A percentile compares a stretch with the other conserved stretches of the same genome.
phyloP scores from a whole-genome alignment of 2,329 filamentous ascomycete species.

The Penicillium sp. region DNA sequence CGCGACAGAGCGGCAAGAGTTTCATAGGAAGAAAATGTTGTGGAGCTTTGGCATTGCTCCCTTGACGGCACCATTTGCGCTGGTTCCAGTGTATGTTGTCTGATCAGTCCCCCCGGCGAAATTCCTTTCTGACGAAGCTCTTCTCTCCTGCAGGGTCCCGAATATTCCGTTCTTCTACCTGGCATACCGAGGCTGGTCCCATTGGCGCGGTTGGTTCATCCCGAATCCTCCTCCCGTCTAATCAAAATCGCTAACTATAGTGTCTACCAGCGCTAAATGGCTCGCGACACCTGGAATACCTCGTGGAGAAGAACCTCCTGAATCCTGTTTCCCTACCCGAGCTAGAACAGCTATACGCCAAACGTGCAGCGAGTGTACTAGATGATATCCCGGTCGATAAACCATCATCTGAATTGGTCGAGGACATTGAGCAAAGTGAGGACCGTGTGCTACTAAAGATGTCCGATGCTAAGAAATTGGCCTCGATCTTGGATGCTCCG shows the following conservation, averaged over 20 bases:
- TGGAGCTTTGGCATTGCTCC: slow-evolving; percentile 86
- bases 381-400: slow-evolving; percentile 37
- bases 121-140: slow-evolving; percentile 16
- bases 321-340: slow-evolving; percentile 67
- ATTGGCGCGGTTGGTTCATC: slow-evolving; percentile 70
- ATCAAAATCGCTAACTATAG: slow-evolving; percentile 24
- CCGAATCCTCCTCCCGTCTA: not conserved
- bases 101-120: not conserved
- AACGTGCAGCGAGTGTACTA: slow-evolving; percentile 43
- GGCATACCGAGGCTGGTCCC: slow-evolving; percentile 85
- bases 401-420: slow-evolving; percentile 39
- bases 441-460: slow-evolving; percentile 54
- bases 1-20: slow-evolving; percentile 77
- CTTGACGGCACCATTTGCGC: slow-evolving; percentile 77
- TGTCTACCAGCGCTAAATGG: slow-evolving; percentile 70
- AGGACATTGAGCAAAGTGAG: slow-evolving; percentile 47
- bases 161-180: slow-evolving; percentile 98
- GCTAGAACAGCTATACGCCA: slow-evolving; percentile 76
- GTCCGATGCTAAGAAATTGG: slow-evolving; percentile 63
- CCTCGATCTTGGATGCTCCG: slow-evolving; percentile 68
- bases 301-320: slow-evolving; percentile 76
- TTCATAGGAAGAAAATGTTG: slow-evolving; percentile 78
- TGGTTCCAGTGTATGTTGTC: slow-evolving; percentile 78
- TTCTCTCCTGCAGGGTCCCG: slow-evolving; percentile 66
- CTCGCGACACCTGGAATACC: slow-evolving; percentile 81